phyloP scores from a whole-genome alignment of 176 grass and related monocot genomes.

The Bothriochloa decipiens region DNA sequence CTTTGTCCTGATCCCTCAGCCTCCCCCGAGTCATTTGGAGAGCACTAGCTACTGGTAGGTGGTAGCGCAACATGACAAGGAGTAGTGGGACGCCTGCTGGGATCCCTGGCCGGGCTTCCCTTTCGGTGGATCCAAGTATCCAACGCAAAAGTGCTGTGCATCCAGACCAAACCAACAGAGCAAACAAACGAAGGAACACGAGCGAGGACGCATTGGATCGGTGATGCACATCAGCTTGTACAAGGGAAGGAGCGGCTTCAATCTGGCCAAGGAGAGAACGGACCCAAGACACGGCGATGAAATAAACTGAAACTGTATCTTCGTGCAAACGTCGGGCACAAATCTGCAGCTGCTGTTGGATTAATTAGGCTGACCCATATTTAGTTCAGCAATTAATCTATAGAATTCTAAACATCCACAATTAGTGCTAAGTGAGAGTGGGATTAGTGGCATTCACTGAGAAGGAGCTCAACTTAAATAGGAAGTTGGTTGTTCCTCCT shows the following conservation, averaged over 20 bases:
- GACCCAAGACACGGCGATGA: no score
- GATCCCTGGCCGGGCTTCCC: neutral
- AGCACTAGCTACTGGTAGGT: neutral
- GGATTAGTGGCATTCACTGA: no score
- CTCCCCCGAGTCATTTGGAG: neutral
- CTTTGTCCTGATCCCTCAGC: neutral
- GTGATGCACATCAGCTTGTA: no score
- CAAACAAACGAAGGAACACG: neutral
- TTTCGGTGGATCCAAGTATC: conserved; percentile 27
- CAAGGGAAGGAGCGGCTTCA: neutral
- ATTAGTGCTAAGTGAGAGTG: no score
- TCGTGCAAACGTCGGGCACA: neutral
- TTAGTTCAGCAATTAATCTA: no score
- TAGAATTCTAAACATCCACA: no score
- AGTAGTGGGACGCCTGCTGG: conserved; percentile 21
- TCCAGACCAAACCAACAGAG: neutral
- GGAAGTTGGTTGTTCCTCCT: no score
- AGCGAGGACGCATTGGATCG: neutral
- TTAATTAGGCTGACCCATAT: no score
- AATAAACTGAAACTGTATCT: no score
- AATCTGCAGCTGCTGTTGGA: no score
- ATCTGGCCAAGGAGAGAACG: no score
- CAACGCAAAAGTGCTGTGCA: neutral
- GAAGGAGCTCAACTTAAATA: no score
- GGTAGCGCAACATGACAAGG: neutral